Evolutionary conservation across 1,139 yeast species (phyloP), one percentile per base, ranked within the genome.

Genomic region (Blastobotrys buckinghamii): DNA sequence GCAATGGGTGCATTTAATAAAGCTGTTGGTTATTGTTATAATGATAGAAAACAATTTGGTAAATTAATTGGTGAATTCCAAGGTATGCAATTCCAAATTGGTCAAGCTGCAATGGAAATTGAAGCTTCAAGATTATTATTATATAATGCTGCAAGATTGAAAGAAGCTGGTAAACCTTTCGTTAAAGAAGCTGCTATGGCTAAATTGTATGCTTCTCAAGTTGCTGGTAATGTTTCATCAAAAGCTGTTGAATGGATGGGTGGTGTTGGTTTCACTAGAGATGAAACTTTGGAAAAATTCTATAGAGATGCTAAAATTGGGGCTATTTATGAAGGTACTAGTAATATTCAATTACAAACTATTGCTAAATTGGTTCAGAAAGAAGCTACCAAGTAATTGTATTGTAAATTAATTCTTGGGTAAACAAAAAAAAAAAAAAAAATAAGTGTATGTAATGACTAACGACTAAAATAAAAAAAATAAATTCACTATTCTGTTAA

Each of bases 211-310:
- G 68, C 74, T 45, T 65, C 72, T 9, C 71, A 69, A 52, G 66
- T 70, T 27, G 75, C 75, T 6, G 73, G 69, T 44, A 60, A 60
- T 51, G 66, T 70, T 7, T 62, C 74, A 19, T 67, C 72, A 17
- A 59, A 62, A 47, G 74, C 75, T 15, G 71, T 71, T 19, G 75
- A 71, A 55, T 72, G 76, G 72, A 70, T 72, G 74, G 75, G 75
- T 20, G 75, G 75, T 30, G 74, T 72, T 19, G 75, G 75, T 17
- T 71, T 71, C 61, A 71, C 75, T 26, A 63, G 75, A 37, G 75
- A 72, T 34, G 73, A 69, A 50, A 56, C 57, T 12, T 59, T 69
- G 35, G 75, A 71, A 60, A 71, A 72, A 64, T 72, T 68, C 57
- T 71, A 65, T 61, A 63, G 75, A 43, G 75, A 71, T 51, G 60